phyloP scores from a whole-genome alignment of 202 grass and related monocot genomes.

The Hordeum pubiflorum region DNA sequence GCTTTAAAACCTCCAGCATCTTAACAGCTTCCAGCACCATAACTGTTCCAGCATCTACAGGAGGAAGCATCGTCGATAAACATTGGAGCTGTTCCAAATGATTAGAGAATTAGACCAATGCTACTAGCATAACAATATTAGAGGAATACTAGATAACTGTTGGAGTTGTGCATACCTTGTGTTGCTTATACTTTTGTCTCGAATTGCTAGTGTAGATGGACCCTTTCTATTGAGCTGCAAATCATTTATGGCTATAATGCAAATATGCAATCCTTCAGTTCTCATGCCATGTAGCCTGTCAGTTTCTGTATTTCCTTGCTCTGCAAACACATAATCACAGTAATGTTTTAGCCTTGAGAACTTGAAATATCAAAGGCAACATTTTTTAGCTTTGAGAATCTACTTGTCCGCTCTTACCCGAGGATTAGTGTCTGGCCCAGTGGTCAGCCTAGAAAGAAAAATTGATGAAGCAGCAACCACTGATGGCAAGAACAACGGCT shows the following conservation, averaged over 20 bases:
- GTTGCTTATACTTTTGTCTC: constrained; percentile 76
- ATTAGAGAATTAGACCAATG: constrained; percentile 26
- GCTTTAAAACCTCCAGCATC: neutral
- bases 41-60: neutral
- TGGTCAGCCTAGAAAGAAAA: constrained; percentile 65
- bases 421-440: constrained; percentile 46
- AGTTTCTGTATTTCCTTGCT: constrained; percentile 42
- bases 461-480: constrained; percentile 67
- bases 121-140: neutral
- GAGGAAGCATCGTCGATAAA: constrained; percentile 48
- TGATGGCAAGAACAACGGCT: constrained; percentile 61
- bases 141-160: neutral
- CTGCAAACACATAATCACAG: constrained; percentile 19
- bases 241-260: constrained; percentile 42
- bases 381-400: neutral
- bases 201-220: constrained; percentile 29
- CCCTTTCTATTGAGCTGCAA: constrained; percentile 61
- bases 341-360: constrained; percentile 7
- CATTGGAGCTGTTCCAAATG: constrained; percentile 57
- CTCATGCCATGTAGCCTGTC: constrained; percentile 55
- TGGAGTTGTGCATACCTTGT: constrained; percentile 41
- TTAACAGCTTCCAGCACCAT: constrained; percentile 19
- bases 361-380: neutral
- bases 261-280: constrained; percentile 55
- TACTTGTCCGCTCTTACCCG: constrained; percentile 45